Conservation (phyloP, 345 rosid species). For the Aquilaria yunnanensis region DNA sequence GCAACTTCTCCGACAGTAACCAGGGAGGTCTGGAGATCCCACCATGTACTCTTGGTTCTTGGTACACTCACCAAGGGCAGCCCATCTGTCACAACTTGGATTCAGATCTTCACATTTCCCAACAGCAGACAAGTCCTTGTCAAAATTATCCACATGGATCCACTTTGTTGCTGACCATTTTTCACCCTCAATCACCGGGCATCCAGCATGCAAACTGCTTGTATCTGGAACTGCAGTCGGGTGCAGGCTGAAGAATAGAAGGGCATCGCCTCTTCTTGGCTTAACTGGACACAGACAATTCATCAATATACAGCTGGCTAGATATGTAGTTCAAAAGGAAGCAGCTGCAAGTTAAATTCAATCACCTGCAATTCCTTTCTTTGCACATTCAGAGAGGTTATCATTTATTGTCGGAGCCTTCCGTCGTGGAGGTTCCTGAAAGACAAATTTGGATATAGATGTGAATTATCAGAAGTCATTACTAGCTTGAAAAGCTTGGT, state of each 20-base stretch:
- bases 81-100: constrained; percentile 87
- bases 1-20: constrained; percentile 85
- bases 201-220: constrained; percentile 78
- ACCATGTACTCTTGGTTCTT: constrained; percentile 86
- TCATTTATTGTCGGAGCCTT: constrained; percentile 40
- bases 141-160: constrained; percentile 91
- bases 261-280: constrained; percentile 82
- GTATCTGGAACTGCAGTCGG: constrained; percentile 74
- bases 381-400: constrained; percentile 86
- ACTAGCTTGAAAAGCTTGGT: not conserved
- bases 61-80: constrained; percentile 83
- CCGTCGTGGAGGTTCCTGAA: constrained; percentile 63
- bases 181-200: constrained; percentile 94
- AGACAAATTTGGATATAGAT: constrained; percentile 9
- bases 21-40: constrained; percentile 71
- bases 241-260: constrained; percentile 84
- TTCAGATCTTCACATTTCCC: constrained; percentile 72
- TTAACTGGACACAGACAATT: constrained; percentile 40
- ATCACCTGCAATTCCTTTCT: constrained; percentile 87
- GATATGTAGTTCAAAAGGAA: not conserved
- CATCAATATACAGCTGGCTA: not conserved
- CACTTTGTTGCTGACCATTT: constrained; percentile 99
- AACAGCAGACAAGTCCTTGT: constrained; percentile 39
- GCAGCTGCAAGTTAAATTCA: constrained; percentile 3
- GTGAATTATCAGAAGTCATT: not conserved